Evolutionary conservation across 441 rosid species (phyloP), one percentile per base, ranked within the genome.

Genomic region (Croton setiger): DNA sequence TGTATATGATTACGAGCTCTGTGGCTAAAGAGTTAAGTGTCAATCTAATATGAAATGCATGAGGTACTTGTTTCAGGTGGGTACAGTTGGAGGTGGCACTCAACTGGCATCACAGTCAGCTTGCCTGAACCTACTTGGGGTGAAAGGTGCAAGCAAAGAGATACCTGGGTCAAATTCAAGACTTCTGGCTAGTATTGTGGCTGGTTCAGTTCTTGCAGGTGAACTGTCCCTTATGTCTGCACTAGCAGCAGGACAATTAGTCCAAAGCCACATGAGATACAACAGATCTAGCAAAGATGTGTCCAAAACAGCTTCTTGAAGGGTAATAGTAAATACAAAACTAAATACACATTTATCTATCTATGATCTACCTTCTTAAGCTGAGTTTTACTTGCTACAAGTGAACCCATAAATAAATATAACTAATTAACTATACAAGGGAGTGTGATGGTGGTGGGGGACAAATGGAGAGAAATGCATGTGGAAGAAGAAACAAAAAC

Each of bases 41-140:
- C 0, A 47, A 15, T 12, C 15, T 55, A 13, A 66, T 23, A 7
- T 12, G 7, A 21, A 70, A 9, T 51, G n/a, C 5, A 52, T 58
- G 11, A 3, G 65, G 21, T 21, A 0, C 61, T 45, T 48, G 13
- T 21, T 41, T 66, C 80, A 87, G 95, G 90, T 91, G 73, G 96
- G 97, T 11, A 89, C 97, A 23, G 85, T 91, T 7, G 97, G 97
- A 67, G 97, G 97, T 23, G 97, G 97, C 58, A 91, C 97, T 62
- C 93, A 91, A 71, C 89, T 92, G 1, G 88, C 93, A 61, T 86
- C 97, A 0, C 97, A 91, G 63, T 81, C 97, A 18, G 97, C 97
- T 10, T 91, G 97, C 74, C 67, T 92, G 73, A 88, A 92, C 74
- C 69, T 92, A 47, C 87, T 92, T 0, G 97, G 97, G 7, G 84